phyloP scores from a whole-genome alignment of 73 alveolate species.

The Symbiodinium natans region DNA sequence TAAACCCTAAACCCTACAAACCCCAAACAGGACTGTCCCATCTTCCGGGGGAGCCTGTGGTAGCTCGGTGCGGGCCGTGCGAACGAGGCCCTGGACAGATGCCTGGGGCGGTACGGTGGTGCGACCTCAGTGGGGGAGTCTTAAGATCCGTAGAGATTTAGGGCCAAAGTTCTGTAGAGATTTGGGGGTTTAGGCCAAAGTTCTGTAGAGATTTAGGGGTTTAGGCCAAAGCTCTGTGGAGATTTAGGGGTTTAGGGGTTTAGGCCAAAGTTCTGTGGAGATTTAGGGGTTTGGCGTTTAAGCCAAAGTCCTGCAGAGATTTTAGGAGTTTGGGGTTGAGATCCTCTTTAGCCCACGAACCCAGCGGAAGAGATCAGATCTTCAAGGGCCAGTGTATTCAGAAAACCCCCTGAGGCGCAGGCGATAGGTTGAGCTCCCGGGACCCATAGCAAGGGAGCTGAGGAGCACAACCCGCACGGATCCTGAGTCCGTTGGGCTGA shows the following conservation, averaged over 20 bases:
- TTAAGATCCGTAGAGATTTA: no score
- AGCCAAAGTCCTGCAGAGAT: no score
- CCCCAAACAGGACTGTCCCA: neutral
- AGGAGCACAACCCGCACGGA: slow-evolving; percentile 27
- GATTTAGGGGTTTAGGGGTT: neutral
- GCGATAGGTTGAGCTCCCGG: slow-evolving; percentile 68
- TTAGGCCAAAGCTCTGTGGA: neutral
- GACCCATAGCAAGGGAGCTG: slow-evolving; percentile 73
- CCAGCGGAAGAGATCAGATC: neutral
- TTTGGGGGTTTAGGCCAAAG: no score
- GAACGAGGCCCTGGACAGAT: slow-evolving; percentile 59
- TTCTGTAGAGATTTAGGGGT: no score
- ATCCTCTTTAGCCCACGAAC: neutral
- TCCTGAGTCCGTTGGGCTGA: neutral
- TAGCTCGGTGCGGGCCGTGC: slow-evolving; percentile 49
- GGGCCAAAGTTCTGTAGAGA: no score
- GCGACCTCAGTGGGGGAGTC: slow-evolving; percentile 13
- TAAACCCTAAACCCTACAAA: neutral
- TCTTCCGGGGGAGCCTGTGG: slow-evolving; percentile 21
- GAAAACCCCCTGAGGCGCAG: neutral
- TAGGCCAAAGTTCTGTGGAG: no score
- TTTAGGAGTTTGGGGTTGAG: no score
- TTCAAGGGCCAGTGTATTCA: neutral
- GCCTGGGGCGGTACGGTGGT: slow-evolving; percentile 43
- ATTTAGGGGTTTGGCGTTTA: no score